Percentiles rank a stretch among this genome's conserved stretches.
Conservation (phyloP, 2,329 filamentous ascomycete species). For the Thelonectria discophora region DNA sequence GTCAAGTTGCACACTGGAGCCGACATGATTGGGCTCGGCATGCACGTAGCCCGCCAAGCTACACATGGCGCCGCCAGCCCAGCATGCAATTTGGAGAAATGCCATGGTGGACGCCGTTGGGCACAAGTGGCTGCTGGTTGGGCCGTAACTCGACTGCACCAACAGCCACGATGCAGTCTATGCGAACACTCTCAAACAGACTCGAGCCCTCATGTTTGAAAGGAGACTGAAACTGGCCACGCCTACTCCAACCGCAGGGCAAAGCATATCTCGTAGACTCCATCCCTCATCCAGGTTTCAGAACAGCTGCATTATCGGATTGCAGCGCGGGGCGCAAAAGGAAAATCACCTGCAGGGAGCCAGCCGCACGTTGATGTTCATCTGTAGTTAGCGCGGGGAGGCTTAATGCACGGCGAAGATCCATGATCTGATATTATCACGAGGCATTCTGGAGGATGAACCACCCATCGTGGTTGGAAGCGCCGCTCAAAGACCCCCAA, state of each 20-base stretch:
- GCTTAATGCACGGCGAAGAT: conserved; percentile 5
- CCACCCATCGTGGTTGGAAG: background rate
- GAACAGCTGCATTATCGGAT: conserved; percentile 16
- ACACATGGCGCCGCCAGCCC: conserved; percentile 18
- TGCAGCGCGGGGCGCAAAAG: conserved; percentile 11
- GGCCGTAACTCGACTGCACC: background rate
- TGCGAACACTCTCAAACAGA: too few species aligned
- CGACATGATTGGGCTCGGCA: conserved; percentile 5
- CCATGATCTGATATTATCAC: conserved; percentile 3
- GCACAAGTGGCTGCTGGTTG: background rate
- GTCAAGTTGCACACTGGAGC: background rate
- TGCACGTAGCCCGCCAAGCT: background rate
- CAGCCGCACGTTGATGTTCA: background rate
- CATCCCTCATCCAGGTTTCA: background rate
- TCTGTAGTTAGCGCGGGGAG: background rate
- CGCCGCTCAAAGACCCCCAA: background rate
- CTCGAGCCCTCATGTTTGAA: background rate
- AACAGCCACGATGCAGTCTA: background rate
- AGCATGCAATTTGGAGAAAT: conserved; percentile 28
- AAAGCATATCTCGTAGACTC: too few species aligned
- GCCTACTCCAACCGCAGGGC: too few species aligned
- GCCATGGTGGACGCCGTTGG: conserved; percentile 11
- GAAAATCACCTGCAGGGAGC: conserved; percentile 13
- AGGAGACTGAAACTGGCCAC: background rate
- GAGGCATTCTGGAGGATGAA: conserved; percentile 1